phyloP scores from a whole-genome alignment of 345 rosid genomes.

The Populus pruinosa region DNA sequence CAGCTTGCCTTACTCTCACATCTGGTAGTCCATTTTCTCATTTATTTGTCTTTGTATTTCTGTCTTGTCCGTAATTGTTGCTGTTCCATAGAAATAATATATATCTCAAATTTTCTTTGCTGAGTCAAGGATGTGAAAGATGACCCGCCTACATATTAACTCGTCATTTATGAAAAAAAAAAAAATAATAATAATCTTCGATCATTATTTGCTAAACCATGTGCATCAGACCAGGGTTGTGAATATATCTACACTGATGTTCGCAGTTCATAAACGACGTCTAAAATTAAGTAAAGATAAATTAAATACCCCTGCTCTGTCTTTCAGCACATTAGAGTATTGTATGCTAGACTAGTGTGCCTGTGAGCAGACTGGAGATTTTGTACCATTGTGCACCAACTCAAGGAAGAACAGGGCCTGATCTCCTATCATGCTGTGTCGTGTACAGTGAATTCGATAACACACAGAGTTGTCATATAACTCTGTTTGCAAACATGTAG shows the following conservation, averaged over 20 bases:
- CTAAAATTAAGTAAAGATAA: neutral
- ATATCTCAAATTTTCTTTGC: neutral
- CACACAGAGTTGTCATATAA: neutral
- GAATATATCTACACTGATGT: neutral
- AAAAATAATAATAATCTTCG: neutral
- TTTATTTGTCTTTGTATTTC: neutral
- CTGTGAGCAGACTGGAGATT: neutral
- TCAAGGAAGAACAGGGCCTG: neutral
- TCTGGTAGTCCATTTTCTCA: neutral
- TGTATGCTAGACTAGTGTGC: neutral
- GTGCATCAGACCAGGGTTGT: neutral
- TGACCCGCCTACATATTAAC: neutral
- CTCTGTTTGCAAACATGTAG: neutral
- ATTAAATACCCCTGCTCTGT: neutral
- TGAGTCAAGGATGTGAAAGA: neutral
- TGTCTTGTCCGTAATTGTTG: neutral
- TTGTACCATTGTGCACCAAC: neutral
- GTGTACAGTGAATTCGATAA: neutral
- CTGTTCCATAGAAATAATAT: neutral
- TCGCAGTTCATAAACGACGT: neutral
- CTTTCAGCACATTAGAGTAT: neutral
- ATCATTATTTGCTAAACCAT: neutral
- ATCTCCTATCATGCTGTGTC: neutral
- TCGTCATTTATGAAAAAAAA: no score
- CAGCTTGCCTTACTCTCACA: neutral